Conservation (phyloP, 371 early-diverging fungal genomes). For the Mortierella sp. region DNA sequence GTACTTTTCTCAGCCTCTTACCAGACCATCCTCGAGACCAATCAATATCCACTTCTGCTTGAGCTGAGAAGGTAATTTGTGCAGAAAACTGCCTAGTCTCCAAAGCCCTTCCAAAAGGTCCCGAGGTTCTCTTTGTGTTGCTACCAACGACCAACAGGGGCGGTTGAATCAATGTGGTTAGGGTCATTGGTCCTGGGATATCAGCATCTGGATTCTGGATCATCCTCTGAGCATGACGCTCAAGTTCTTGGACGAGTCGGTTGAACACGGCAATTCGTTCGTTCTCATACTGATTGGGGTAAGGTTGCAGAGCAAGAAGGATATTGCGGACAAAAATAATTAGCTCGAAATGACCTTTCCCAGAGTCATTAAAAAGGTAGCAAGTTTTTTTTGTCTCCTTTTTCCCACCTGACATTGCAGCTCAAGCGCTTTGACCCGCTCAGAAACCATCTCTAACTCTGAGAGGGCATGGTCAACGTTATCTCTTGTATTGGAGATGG, state of each 20-base stretch:
- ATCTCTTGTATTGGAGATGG: neutral
- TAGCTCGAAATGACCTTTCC: neutral
- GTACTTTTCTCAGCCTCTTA: conserved; percentile 1
- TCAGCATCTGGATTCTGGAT: too few species aligned
- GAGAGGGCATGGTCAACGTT: neutral
- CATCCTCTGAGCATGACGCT: neutral
- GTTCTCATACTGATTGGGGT: conserved; percentile 19
- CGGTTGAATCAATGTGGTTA: conserved; percentile 18
- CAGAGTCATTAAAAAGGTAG: neutral
- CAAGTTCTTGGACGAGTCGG: conserved; percentile 18
- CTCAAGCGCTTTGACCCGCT: neutral
- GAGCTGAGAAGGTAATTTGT: too few species aligned
- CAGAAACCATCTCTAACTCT: neutral
- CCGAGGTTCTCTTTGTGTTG: too few species aligned
- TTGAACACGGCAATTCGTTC: conserved; percentile 28
- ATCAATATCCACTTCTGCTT: conserved; percentile 11
- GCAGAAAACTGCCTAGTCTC: too few species aligned
- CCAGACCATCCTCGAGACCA: conserved; percentile 44
- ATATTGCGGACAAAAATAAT: neutral
- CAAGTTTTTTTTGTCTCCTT: neutral
- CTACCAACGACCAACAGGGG: too few species aligned
- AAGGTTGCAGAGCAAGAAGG: neutral
- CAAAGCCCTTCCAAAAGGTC: too few species aligned
- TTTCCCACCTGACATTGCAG: neutral
- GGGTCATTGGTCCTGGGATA: neutral